These are phyloP conservation scores for Aureobasidium pullulans DNA, from an alignment of 2,329 filamentous ascomycete genomes.

Conservation along the genomic window DNA sequence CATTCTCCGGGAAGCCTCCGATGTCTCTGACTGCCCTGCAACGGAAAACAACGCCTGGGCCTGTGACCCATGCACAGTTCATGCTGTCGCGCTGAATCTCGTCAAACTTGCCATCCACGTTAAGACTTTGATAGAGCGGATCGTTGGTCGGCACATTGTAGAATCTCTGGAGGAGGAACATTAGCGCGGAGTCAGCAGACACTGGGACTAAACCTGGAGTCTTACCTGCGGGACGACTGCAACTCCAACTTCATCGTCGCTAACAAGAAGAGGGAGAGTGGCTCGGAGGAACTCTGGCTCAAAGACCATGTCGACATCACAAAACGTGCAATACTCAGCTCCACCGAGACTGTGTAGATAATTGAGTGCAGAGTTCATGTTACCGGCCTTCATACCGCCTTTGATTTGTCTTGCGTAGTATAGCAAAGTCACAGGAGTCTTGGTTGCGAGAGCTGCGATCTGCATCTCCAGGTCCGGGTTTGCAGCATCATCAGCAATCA, in stretches of 20 bases:
- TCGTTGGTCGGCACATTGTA: slow-evolving; percentile 56
- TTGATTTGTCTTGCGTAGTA: slow-evolving; percentile 39
- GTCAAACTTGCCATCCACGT: slow-evolving; percentile 51
- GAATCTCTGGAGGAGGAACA: slow-evolving; percentile 42
- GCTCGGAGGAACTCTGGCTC: slow-evolving; percentile 53
- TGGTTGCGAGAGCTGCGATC: slow-evolving; percentile 27
- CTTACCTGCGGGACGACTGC: slow-evolving; percentile 43
- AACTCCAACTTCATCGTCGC: slow-evolving; percentile 49
- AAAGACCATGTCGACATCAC: slow-evolving; percentile 53
- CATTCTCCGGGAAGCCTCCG: slow-evolving; percentile 54
- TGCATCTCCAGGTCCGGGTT: slow-evolving; percentile 28
- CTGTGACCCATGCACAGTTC: slow-evolving; percentile 53
- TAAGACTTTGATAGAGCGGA: slow-evolving; percentile 51
- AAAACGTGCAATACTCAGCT: slow-evolving; percentile 7
- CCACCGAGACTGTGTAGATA: slow-evolving; percentile 1
- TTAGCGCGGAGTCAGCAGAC: not conserved
- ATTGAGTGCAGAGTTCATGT: slow-evolving; percentile 10
- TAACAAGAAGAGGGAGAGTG: slow-evolving; percentile 50
- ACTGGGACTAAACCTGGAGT: not conserved
- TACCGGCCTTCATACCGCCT: slow-evolving; percentile 21
- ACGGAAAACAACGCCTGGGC: slow-evolving; percentile 54
- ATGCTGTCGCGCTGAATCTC: slow-evolving; percentile 40
- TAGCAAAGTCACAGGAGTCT: slow-evolving; percentile 28
- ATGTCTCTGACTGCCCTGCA: slow-evolving; percentile 54
- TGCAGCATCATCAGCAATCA: slow-evolving; percentile 36